phyloP scores from a whole-genome alignment of 495 filamentous ascomycete genomes.

The Aspergillus funiculosus region DNA sequence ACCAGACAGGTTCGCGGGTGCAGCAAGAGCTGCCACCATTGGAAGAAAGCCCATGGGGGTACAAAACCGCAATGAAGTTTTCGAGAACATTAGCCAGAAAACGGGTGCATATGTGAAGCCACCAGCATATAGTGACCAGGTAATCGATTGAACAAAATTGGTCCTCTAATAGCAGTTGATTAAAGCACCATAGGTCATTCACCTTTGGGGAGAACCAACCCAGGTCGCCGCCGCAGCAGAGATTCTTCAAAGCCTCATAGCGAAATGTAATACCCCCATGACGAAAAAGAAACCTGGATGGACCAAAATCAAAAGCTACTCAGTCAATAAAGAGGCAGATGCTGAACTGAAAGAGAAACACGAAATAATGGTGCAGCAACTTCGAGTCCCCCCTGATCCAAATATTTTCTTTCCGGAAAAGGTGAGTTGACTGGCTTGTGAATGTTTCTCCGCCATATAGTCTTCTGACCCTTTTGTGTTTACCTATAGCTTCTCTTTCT shows the following conservation, averaged over 20 bases:
- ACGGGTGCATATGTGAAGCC: slow-evolving; percentile 24
- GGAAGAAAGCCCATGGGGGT: neutral
- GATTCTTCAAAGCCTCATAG: slow-evolving; percentile 19
- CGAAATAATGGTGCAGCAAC: slow-evolving; percentile 21
- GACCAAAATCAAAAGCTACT: slow-evolving; percentile 18
- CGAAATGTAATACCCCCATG: slow-evolving; percentile 15
- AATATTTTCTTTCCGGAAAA: slow-evolving; percentile 20
- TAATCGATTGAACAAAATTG: slow-evolving; percentile 7
- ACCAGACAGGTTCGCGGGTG: slow-evolving; percentile 17
- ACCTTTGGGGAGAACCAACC: slow-evolving; percentile 21
- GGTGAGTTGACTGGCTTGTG: slow-evolving; percentile 11
- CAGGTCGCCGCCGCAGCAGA: slow-evolving; percentile 25
- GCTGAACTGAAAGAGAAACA: slow-evolving; percentile 21
- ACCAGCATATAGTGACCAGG: slow-evolving; percentile 17
- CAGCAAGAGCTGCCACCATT: slow-evolving; percentile 10
- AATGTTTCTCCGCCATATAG: neutral
- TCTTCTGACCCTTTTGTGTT: neutral
- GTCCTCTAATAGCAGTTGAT: neutral
- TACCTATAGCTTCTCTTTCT: slow-evolving; percentile 32
- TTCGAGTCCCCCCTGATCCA: slow-evolving; percentile 29
- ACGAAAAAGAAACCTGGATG: slow-evolving; percentile 19
- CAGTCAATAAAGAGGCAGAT: slow-evolving; percentile 15
- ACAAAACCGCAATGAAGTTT: slow-evolving; percentile 19
- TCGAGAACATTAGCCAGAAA: slow-evolving; percentile 21
- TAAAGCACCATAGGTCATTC: slow-evolving; percentile 15